Percentiles rank a stretch among this genome's conserved stretches.
Conservation (phyloP, 169 alveolate genomes). For the Eimeria brunetti region DNA sequence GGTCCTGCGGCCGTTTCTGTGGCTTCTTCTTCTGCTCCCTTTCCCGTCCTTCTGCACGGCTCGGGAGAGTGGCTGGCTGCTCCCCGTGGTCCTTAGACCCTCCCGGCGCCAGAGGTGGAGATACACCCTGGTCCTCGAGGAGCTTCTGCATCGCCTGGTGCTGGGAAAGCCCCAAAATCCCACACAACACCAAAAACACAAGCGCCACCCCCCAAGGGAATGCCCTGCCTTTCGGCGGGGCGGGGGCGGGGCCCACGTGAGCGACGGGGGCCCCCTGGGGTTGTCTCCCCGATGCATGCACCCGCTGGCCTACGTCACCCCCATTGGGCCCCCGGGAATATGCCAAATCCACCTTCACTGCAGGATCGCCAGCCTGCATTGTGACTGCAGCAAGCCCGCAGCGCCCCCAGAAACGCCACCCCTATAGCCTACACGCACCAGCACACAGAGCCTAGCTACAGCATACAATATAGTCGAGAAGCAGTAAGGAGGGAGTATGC, state of each 20-base stretch:
- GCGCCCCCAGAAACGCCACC: neutral
- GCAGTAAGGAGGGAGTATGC: no score
- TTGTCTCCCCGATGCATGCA: neutral
- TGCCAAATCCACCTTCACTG: no score
- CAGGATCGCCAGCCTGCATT: neutral
- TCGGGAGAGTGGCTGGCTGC: no score
- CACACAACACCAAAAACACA: neutral
- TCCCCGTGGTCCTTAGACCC: neutral
- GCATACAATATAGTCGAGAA: neutral
- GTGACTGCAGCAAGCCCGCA: neutral
- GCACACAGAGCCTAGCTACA: neutral
- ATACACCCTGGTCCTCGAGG: neutral
- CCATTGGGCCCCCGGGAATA: no score
- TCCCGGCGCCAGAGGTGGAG: neutral
- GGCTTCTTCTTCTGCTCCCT: no score
- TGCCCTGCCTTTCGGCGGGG: neutral
- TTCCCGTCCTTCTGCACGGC: no score
- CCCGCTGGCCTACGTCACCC: neutral
- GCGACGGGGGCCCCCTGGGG: neutral
- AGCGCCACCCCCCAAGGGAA: neutral
- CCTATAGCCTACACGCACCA: neutral
- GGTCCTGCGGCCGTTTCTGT: no score
- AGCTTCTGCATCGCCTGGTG: neutral
- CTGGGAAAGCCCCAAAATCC: neutral
- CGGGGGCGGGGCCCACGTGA: neutral